These are phyloP conservation scores for Leersia perrieri DNA, from an alignment of 176 grass and related monocot genomes.

Conservation along the genomic window DNA sequence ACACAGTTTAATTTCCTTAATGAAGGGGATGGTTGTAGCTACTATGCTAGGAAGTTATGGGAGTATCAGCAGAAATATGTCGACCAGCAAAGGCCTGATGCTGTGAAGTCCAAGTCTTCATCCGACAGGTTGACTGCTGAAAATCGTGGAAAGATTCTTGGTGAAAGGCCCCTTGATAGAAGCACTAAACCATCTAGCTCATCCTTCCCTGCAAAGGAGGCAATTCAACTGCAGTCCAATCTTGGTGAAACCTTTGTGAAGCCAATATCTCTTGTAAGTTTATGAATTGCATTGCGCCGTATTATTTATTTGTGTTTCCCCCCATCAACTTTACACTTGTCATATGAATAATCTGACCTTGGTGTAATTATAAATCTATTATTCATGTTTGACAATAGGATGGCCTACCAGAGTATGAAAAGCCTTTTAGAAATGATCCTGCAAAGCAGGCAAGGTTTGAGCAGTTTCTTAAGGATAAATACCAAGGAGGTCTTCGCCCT, in stretches of 20 bases:
- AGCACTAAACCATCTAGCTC: conserved; percentile 46
- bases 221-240: conserved; percentile 72
- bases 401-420: conserved; percentile 54
- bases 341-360: conserved; percentile 13
- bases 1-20: conserved; percentile 73
- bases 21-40: conserved; percentile 76
- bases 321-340: not conserved
- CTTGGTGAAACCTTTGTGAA: conserved; percentile 75
- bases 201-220: conserved; percentile 52
- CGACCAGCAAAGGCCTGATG: conserved; percentile 41
- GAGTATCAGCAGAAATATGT: conserved; percentile 70
- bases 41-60: conserved; percentile 87
- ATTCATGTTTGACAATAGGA: conserved; percentile 51
- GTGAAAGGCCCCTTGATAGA: conserved; percentile 88
- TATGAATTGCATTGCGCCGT: conserved; percentile 2
- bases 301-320: not conserved
- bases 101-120: conserved; percentile 47
- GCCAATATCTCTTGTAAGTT: conserved; percentile 72
- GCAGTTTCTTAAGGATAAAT: conserved; percentile 87
- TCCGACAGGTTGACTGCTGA: conserved; percentile 75
- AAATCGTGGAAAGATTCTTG: conserved; percentile 84
- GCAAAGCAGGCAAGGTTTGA: conserved; percentile 90
- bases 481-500: conserved; percentile 74
- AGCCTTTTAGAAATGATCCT: conserved; percentile 80
- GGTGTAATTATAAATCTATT: conserved; percentile 28